phyloP scores from a whole-genome alignment of 371 early-diverging fungal species.

The Sporodiniella umbellata region DNA sequence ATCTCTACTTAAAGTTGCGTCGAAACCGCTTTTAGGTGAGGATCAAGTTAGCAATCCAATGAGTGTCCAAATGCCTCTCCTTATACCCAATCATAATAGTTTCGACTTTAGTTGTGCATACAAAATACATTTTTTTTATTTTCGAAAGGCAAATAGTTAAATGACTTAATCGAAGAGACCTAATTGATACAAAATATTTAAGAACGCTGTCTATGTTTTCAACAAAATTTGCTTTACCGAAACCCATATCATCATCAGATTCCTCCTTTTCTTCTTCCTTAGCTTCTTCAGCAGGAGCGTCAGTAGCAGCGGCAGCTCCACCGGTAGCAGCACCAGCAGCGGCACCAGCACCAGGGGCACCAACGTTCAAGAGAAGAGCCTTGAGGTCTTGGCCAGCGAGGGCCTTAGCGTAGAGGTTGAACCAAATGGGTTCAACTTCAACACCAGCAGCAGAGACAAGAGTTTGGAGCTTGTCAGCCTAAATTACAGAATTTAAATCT shows the following conservation, averaged over 20 bases:
- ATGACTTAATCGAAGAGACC: slow-evolving; percentile 83
- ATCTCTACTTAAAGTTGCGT: too few species aligned
- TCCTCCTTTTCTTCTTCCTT: slow-evolving; percentile 82
- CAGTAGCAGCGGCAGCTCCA: slow-evolving; percentile 51
- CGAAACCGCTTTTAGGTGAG: too few species aligned
- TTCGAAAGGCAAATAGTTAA: slow-evolving; percentile 3
- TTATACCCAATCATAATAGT: too few species aligned
- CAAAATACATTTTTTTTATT: slow-evolving; percentile 5
- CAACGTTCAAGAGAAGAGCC: slow-evolving; percentile 91
- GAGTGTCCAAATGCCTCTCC: too few species aligned
- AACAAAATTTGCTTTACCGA: slow-evolving; percentile 52
- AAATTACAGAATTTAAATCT: slow-evolving; percentile 5
- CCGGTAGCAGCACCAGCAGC: slow-evolving; percentile 57
- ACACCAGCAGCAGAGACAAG: slow-evolving; percentile 92
- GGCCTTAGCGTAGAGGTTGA: slow-evolving; percentile 96
- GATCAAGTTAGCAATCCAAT: too few species aligned
- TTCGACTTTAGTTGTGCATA: too few species aligned
- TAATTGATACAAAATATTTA: slow-evolving; percentile 7
- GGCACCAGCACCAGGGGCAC: slow-evolving; percentile 77
- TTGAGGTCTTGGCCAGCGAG: slow-evolving; percentile 91
- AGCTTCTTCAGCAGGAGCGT: slow-evolving; percentile 61
- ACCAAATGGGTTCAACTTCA: slow-evolving; percentile 95
- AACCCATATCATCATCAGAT: slow-evolving; percentile 94
- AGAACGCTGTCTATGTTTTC: too few species aligned
- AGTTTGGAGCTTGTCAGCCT: slow-evolving; percentile 94